phyloP scores from a whole-genome alignment of 768 basidiomycete genomes.

The Chlorophyllum brunneum region DNA sequence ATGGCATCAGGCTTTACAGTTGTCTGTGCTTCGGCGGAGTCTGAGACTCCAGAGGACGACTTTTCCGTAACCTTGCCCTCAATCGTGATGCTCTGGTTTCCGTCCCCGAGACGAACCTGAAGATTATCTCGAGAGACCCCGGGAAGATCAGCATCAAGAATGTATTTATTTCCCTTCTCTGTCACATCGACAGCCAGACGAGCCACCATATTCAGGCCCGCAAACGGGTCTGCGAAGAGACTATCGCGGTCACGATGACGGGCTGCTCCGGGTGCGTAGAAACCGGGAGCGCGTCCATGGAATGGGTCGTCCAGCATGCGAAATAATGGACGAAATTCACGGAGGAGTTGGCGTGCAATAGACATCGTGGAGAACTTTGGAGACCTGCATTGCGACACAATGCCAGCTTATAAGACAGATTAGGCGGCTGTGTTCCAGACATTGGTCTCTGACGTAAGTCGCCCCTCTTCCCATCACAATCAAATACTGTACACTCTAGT shows the following conservation, averaged over 20 bases:
- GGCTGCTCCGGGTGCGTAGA: not conserved
- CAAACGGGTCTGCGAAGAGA: slow-evolving; percentile 48
- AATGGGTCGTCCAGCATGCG: slow-evolving; percentile 75
- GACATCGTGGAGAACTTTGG: slow-evolving; percentile 43
- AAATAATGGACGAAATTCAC: slow-evolving; percentile 73
- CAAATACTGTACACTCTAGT: slow-evolving; percentile 8
- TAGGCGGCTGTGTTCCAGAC: not conserved
- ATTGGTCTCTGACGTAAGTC: not conserved
- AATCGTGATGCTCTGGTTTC: slow-evolving; percentile 67
- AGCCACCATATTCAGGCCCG: slow-evolving; percentile 19
- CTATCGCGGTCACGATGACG: slow-evolving; percentile 3
- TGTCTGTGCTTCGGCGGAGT: slow-evolving; percentile 12
- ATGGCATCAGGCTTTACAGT: slow-evolving; percentile 18
- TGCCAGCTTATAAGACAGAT: not conserved
- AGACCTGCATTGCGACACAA: not conserved
- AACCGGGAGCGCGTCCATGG: slow-evolving; percentile 25
- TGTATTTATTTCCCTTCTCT: slow-evolving; percentile 60
- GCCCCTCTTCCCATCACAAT: not conserved
- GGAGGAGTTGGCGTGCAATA: slow-evolving; percentile 57
- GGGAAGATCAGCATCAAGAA: slow-evolving; percentile 75
- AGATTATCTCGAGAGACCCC: slow-evolving; percentile 77
- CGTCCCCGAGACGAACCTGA: slow-evolving; percentile 66
- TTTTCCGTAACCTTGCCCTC: slow-evolving; percentile 48
- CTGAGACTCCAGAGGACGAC: not conserved
- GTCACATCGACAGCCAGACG: slow-evolving; percentile 65